These are phyloP conservation scores for Pseudonectria foliicola DNA, from an alignment of 2,329 filamentous ascomycete genomes.

Conservation along the genomic window DNA sequence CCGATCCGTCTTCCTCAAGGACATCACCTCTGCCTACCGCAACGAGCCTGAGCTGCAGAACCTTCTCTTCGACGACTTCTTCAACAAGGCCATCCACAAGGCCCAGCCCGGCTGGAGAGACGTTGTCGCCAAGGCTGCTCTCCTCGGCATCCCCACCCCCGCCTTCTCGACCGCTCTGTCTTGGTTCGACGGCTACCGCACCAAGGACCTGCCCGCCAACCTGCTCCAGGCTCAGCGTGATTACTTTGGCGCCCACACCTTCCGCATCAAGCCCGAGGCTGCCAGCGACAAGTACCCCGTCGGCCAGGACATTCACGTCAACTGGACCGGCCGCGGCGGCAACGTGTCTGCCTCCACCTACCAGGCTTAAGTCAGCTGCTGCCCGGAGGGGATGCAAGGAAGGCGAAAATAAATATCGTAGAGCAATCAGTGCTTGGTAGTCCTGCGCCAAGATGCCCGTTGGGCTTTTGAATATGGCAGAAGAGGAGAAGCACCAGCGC, in stretches of 20 bases:
- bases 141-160: conserved; percentile 92
- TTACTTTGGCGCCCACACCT: conserved; percentile 96
- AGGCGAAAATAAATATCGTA: conserved; percentile 14
- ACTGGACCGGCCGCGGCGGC: conserved; percentile 98
- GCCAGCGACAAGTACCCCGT: conserved; percentile 74
- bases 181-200: conserved; percentile 98
- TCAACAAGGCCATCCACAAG: conserved; percentile 98
- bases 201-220: conserved; percentile 95
- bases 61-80: conserved; percentile 97
- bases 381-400: conserved; percentile 9
- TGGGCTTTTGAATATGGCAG: conserved; percentile 17
- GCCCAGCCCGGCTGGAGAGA: conserved; percentile 90
- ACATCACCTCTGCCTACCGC: conserved; percentile 97
- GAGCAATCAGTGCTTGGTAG: conserved; percentile 12
- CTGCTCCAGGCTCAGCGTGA: conserved; percentile 97
- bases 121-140: conserved; percentile 82
- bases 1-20: conserved; percentile 99
- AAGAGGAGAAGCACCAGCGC: conserved; percentile 13
- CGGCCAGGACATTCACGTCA: conserved; percentile 91
- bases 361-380: conserved; percentile 62
- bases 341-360: conserved; percentile 97
- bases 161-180: conserved; percentile 94
- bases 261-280: conserved; percentile 75
- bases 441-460: conserved; percentile 11
- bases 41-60: conserved; percentile 92